These are phyloP conservation scores for Phaffomyces thermotolerans DNA, from an alignment of 805 yeast genomes.

Conservation along the genomic window DNA sequence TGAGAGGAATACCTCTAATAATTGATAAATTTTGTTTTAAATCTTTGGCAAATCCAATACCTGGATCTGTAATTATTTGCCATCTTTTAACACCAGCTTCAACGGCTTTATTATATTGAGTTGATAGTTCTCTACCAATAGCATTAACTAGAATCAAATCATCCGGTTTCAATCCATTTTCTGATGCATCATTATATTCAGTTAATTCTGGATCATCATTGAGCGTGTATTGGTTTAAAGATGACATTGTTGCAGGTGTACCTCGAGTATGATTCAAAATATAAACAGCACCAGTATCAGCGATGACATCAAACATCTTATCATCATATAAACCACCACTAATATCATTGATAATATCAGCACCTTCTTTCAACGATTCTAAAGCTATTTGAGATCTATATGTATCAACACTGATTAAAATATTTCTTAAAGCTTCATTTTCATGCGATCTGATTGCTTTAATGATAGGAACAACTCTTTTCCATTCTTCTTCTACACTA, in stretches of 20 bases:
- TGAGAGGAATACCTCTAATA: constrained; percentile 40
- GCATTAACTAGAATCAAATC: constrained; percentile 39
- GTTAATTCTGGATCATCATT: constrained; percentile 29
- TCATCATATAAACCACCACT: constrained; percentile 72
- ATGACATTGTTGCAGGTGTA: constrained; percentile 63
- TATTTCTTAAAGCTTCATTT: constrained; percentile 29
- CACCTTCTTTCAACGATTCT: constrained; percentile 64
- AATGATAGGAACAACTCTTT: constrained; percentile 65
- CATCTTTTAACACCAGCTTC: constrained; percentile 67
- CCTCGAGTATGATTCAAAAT: constrained; percentile 85
- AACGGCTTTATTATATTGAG: constrained; percentile 49
- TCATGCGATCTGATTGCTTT: constrained; percentile 44
- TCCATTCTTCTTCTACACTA: constrained; percentile 55
- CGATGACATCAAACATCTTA: constrained; percentile 60
- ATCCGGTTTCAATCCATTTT: constrained; percentile 10
- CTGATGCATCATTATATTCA: constrained; percentile 29
- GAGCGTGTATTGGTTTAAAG: constrained; percentile 45
- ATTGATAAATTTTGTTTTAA: constrained; percentile 61
- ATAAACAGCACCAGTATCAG: constrained; percentile 65
- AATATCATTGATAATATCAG: constrained; percentile 87
- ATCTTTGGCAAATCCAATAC: constrained; percentile 91
- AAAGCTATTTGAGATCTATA: constrained; percentile 72
- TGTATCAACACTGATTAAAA: constrained; percentile 80
- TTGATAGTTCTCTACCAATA: constrained; percentile 58
- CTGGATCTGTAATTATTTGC: constrained; percentile 93